Evolutionary conservation across 2,329 filamentous ascomycete genomes (phyloP), one percentile per base, ranked within the genome.

Genomic region (Clarireedia monteithiana): DNA sequence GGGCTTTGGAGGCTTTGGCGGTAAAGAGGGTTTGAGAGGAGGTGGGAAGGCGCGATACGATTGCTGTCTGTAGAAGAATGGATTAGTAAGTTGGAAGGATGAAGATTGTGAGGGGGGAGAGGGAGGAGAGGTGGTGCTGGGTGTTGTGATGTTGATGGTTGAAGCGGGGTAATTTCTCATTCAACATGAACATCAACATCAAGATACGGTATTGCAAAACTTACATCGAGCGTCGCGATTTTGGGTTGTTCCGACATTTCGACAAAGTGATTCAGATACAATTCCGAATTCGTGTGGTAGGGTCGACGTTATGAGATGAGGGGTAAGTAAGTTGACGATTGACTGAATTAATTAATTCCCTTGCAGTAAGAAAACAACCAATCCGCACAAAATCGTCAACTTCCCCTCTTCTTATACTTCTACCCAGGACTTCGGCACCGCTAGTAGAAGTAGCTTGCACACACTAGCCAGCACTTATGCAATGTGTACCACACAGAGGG

Each of bases 1-100:
- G 79, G 62, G 83, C 79, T 72, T 88, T 86, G 55, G 73, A 70
- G 49, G 89, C 85, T 73, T 96, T 96, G 62, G 88, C 89, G 38
- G 83, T 78, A 74, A 95, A 95, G 60, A 96, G 86, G 5, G 83
- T 82, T 60, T 80, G 77, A 10, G 87, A 85, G 63, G 88, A 84
- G 23, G 77, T 70, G 3, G 90, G 89, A 44, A 95, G 85, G 63
- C 83, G 80, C 7, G 27, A 9, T 7, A 30, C 7, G 27, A 9
- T 9, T 7, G 27, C 27, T 3, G 27, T 30, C 27, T 30, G 27
- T 7, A 4, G 27, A 10, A 10, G 27, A 1, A 60, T 82, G 79
- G 58, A 80, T 77, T 60, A 90, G 79, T 30, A 10, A 10, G 34
- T 85, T 82, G 57, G 5, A 24, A 15, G 38, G 10, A 9, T 3